These are phyloP conservation scores for Ceratobasidium sp. DNA, from an alignment of 1,284 basidiomycete genomes.

Conservation along the genomic window DNA sequence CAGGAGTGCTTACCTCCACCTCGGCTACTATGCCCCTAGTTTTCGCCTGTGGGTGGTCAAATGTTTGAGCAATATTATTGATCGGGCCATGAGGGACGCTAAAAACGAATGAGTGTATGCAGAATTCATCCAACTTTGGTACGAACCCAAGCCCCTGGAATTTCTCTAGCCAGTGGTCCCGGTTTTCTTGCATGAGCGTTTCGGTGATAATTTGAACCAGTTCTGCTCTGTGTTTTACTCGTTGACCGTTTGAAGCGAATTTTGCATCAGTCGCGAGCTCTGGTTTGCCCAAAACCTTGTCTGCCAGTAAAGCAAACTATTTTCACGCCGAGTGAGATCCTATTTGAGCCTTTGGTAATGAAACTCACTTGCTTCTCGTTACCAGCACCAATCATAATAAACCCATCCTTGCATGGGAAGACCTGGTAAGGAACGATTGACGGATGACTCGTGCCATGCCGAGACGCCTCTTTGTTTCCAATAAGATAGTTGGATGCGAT, in stretches of 20 bases:
- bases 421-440: slow-evolving; percentile 93
- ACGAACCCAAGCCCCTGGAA: slow-evolving; percentile 78
- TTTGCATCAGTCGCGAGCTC: slow-evolving; percentile 63
- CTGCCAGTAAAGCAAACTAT: slow-evolving; percentile 72
- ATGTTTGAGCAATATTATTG: slow-evolving; percentile 90
- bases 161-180: slow-evolving; percentile 74
- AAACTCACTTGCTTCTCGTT: slow-evolving; percentile 81
- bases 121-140: neutral
- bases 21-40: slow-evolving; percentile 67
- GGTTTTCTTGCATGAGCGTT: slow-evolving; percentile 62
- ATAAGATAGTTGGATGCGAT: slow-evolving; percentile 95
- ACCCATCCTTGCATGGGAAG: slow-evolving; percentile 88
- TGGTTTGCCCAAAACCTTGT: slow-evolving; percentile 65
- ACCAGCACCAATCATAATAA: slow-evolving; percentile 91
- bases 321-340: slow-evolving; percentile 31
- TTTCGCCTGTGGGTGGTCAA: slow-evolving; percentile 86
- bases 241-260: slow-evolving; percentile 74
- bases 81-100: slow-evolving; percentile 91
- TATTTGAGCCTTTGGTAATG: slow-evolving; percentile 40
- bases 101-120: slow-evolving; percentile 9
- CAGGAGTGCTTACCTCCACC: slow-evolving; percentile 59
- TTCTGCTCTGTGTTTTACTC: slow-evolving; percentile 78
- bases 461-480: slow-evolving; percentile 80
- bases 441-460: slow-evolving; percentile 91
- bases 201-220: slow-evolving; percentile 77